Evolutionary conservation across 75 land plant species (phyloP), one percentile per base, ranked within the genome.

Genomic region (Sequoia sempervirens): DNA sequence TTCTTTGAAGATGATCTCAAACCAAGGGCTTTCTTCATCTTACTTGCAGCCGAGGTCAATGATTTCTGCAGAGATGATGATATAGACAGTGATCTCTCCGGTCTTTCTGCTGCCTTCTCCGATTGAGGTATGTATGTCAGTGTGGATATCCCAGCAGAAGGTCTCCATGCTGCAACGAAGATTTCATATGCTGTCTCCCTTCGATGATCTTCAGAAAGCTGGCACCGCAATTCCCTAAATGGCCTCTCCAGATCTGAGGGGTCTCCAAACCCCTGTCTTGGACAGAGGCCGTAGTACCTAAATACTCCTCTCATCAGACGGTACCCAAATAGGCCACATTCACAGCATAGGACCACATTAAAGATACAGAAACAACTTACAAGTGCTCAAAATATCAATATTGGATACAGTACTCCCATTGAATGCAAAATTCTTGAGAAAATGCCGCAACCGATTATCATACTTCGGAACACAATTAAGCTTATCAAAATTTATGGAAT

Each of bases 11-110:
- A 81, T 45, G 88, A 86, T 85, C 90, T 89, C 80, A 95, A 38
- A 28, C 99, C 99, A 28, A 95, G 75, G 32, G 99, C 99, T 91
- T 90, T 95, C 92, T 95, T 96, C 91, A 96, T 87, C 87, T 87
- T 91, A 53, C 92, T 91, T 41, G 98, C 99, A 40, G 93, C 58
- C 1, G 95, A 93, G 3, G 97, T 91, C 50, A 95, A 84, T 17
- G 95, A 91, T 69, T 90, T 84, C 88, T 95, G 91, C 46, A 90
- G 20, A 41, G 61, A 54, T n/a, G 50, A 8, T 12, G 82, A 80
- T 5, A 30, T 18, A 3, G 82, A 30, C 14, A 37, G 40, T 40
- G 87, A 81, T 2, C 84, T 85, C 75, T 58, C 64, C 45, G 83
- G 15, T 26, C 13, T 74, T 82, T 45, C 75, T 47, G 68, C 43